Conservation (phyloP, 2,329 filamentous ascomycete genomes). For the Pyrenochaeta sp. region DNA sequence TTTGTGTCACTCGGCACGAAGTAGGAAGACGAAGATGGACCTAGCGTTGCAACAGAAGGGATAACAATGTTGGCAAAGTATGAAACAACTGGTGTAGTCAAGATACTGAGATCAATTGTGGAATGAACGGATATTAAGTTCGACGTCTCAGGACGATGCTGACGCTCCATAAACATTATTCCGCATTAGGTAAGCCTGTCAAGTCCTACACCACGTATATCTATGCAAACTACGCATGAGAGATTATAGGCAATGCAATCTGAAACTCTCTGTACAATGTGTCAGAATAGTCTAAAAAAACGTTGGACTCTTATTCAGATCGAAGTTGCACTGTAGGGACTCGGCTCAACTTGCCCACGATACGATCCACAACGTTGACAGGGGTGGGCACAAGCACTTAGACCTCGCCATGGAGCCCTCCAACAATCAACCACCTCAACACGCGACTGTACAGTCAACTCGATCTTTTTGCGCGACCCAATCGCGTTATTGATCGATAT, state of each 20-base stretch:
- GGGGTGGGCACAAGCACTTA: constrained; percentile 4
- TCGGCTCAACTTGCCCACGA: constrained; percentile 10
- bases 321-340: background rate
- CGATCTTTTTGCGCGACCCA: constrained; percentile 4
- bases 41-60: no score
- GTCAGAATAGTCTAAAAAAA: no score
- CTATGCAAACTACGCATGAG: background rate
- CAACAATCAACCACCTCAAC: constrained; percentile 1
- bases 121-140: no score
- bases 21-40: background rate
- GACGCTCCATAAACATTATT: background rate
- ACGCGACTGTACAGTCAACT: constrained; percentile 12
- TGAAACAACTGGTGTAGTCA: no score
- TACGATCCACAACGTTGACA: background rate
- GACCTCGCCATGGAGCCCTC: constrained; percentile 1
- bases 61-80: no score
- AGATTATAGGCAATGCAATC: background rate
- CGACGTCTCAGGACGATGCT: background rate
- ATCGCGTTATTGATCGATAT: constrained; percentile 11
- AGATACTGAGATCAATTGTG: no score
- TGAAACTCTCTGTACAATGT: no score
- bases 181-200: constrained; percentile 3
- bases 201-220: no score
- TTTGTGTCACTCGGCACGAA: background rate
- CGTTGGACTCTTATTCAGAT: no score